A percentile compares a stretch with the other conserved stretches of the same genome.
Conservation (phyloP, 1,284 basidiomycete species). For the Stereum hirsutum region DNA sequence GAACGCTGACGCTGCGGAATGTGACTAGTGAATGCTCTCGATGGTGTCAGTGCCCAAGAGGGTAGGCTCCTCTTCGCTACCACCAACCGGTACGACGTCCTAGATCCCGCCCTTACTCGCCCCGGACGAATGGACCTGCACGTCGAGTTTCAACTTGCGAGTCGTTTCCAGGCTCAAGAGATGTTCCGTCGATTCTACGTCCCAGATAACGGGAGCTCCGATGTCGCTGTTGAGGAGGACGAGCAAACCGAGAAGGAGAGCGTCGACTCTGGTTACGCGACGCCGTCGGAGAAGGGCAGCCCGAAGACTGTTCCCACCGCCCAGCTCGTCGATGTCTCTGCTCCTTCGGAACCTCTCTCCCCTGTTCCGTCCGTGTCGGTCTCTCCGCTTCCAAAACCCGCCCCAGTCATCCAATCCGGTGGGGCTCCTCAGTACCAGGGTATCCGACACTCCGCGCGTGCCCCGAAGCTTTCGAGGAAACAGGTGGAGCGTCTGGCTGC, state of each 20-base stretch:
- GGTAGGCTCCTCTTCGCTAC: constrained; percentile 72
- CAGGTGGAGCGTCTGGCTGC: constrained; percentile 36
- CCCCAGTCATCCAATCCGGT: constrained; percentile 9
- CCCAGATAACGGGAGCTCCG: constrained; percentile 19
- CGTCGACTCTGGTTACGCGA: constrained; percentile 7
- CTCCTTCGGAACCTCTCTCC: background rate
- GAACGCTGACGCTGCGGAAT: too few relatives aligned
- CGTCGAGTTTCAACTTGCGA: constrained; percentile 63
- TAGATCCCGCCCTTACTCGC: constrained; percentile 68
- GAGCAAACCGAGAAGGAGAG: constrained; percentile 9
- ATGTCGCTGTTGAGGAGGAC: constrained; percentile 3
- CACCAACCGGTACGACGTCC: constrained; percentile 58
- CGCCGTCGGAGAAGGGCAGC: constrained; percentile 7
- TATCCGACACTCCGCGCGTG: constrained; percentile 20
- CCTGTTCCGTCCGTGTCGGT: background rate
- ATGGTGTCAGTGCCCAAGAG: constrained; percentile 69
- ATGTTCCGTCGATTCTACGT: constrained; percentile 62
- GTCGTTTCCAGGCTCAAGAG: constrained; percentile 52
- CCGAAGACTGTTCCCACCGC: background rate
- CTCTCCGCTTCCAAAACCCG: constrained; percentile 1
- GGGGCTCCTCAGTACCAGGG: constrained; percentile 17
- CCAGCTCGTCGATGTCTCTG: constrained; percentile 4
- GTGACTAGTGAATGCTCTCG: constrained; percentile 67
- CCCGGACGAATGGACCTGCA: constrained; percentile 77
- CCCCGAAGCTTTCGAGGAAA: constrained; percentile 23